Evolutionary conservation across 176 grass and related monocot species (phyloP).

Genomic region (sorghum (Sorghum bicolor)): DNA sequence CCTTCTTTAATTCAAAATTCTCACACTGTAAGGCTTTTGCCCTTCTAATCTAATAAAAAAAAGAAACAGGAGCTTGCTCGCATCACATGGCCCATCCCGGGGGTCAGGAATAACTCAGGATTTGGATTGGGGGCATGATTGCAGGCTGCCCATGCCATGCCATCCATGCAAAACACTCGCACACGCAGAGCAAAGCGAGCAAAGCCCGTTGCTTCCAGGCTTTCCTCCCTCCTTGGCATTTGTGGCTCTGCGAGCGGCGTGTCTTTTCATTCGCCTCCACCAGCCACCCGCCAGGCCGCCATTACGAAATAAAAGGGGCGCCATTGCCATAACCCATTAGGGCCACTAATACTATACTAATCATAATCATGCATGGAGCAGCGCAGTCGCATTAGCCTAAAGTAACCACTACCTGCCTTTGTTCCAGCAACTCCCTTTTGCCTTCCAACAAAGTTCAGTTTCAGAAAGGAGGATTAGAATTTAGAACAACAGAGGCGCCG

Average conservation of each 20-base stretch:
- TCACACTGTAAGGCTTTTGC: too few species aligned
- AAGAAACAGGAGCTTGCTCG: too few species aligned
- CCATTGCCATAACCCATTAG: not conserved
- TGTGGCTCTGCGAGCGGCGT: slow-evolving; percentile 39
- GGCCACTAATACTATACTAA: slow-evolving; percentile 31
- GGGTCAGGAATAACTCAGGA: not conserved
- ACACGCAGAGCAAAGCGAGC: not conserved
- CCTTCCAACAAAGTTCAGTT: slow-evolving; percentile 11
- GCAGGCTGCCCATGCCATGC: slow-evolving; percentile 20
- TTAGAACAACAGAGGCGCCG: not conserved
- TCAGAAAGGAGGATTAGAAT: not conserved
- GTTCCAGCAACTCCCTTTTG: not conserved
- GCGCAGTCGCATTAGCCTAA: slow-evolving; percentile 32
- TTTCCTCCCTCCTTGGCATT: slow-evolving; percentile 35
- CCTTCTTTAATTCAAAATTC: too few species aligned
- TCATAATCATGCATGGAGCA: slow-evolving; percentile 29
- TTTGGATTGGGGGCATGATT: slow-evolving; percentile 48
- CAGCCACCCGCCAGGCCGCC: not conserved
- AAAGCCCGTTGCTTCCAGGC: not conserved
- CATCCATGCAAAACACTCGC: slow-evolving; percentile 17
- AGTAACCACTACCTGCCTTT: not conserved
- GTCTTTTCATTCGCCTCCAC: slow-evolving; percentile 48
- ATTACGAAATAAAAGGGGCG: slow-evolving; percentile 22
- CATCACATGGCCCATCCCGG: not conserved
- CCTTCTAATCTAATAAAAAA: too few species aligned